Conservation (phyloP, 768 basidiomycete genomes). For the Xerocomus potaroensis region DNA sequence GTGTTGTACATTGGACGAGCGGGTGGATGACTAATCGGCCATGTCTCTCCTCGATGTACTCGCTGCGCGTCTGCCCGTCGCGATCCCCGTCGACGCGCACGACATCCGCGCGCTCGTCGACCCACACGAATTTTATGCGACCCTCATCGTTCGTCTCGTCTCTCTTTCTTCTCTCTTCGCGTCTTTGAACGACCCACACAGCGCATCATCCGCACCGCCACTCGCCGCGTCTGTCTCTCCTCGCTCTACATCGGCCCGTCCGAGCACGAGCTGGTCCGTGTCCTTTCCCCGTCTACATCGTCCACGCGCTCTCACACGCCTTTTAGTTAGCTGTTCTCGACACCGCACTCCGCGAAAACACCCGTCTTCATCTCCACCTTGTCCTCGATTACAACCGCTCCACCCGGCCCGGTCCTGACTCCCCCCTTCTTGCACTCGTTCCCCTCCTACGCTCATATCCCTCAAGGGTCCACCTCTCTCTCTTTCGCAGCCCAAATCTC, state of each 20-base stretch:
- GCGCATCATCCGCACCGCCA: conserved; percentile 77
- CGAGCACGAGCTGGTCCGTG: conserved; percentile 73
- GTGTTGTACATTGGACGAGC: conserved; percentile 2
- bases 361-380: conserved; percentile 61
- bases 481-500: conserved; percentile 88
- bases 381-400: conserved; percentile 80
- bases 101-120: conserved; percentile 52
- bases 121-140: conserved; percentile 55
- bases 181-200: conserved; percentile 31
- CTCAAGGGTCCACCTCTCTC: conserved; percentile 64
- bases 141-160: conserved; percentile 45
- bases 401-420: conserved; percentile 66
- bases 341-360: conserved; percentile 53
- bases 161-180: background rate
- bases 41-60: conserved; percentile 24
- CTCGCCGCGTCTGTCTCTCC: conserved; percentile 80
- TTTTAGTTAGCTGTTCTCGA: conserved; percentile 70
- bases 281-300: background rate
- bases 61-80: conserved; percentile 41
- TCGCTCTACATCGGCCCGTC: conserved; percentile 83
- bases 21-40: background rate
- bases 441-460: conserved; percentile 74
- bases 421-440: conserved; percentile 63
- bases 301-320: background rate
- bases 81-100: conserved; percentile 43